Evolutionary conservation across 352 stramenopile species (phyloP).

Genomic region (Pythium rhizo-oryzae): DNA sequence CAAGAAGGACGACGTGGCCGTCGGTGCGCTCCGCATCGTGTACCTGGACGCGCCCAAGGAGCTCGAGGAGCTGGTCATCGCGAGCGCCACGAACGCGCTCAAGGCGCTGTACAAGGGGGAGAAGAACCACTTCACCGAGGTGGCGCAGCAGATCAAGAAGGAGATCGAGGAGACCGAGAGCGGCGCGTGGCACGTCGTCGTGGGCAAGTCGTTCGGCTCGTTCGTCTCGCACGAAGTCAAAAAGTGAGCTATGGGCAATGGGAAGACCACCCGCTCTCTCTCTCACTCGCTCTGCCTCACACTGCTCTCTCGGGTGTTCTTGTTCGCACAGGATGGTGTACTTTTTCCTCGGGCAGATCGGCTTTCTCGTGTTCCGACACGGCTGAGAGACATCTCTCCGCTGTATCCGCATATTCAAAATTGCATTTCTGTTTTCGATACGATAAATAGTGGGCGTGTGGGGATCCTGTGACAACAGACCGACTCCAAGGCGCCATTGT

Average conservation of each 20-base stretch:
- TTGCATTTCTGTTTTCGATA: conserved; percentile 8
- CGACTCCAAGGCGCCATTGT: too few species aligned
- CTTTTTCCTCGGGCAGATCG: conserved; percentile 82
- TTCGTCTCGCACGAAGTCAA: conserved; percentile 88
- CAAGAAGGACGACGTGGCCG: conserved; percentile 81
- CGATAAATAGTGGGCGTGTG: conserved; percentile 12
- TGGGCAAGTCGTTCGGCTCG: conserved; percentile 85
- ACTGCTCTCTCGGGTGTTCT: too few species aligned
- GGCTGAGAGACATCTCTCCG: conserved; percentile 34
- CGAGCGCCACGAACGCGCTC: conserved; percentile 76
- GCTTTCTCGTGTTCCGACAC: conserved; percentile 78
- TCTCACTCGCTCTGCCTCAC: too few species aligned
- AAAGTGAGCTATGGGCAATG: too few species aligned
- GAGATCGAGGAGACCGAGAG: conserved; percentile 69
- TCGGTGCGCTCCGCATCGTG: conserved; percentile 67
- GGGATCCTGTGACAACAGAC: too few species aligned
- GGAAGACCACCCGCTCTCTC: too few species aligned
- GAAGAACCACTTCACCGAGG: conserved; percentile 82
- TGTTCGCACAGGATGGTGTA: conserved; percentile 74
- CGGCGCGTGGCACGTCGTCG: conserved; percentile 82
- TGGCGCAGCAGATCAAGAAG: conserved; percentile 81
- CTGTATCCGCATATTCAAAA: conserved; percentile 12
- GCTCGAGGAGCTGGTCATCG: conserved; percentile 70
- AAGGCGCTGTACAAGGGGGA: conserved; percentile 86
- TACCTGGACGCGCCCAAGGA: conserved; percentile 74